Evolutionary conservation across 768 basidiomycete genomes (phyloP).

Genomic region (Mycena kentingensis): DNA sequence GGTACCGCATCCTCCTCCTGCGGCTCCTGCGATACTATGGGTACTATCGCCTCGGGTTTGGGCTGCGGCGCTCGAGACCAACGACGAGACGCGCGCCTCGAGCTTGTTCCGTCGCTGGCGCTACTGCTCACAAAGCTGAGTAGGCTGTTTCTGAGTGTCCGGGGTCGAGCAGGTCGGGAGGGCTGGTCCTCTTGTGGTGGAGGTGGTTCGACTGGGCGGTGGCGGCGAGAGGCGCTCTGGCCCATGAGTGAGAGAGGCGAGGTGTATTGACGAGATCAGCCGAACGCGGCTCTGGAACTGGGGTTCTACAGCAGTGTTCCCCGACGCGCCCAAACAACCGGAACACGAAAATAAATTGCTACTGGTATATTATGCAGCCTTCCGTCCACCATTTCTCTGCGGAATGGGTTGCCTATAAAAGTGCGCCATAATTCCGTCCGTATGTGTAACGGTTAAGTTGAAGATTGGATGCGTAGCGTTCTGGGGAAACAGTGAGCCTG

Average conservation of each 20-base stretch:
- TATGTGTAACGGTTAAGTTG: conserved; percentile 70
- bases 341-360: too few species aligned
- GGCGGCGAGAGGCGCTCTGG: neutral
- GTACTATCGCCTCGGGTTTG: neutral
- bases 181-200: neutral
- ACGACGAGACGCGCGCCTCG: neutral
- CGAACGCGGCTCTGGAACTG: neutral
- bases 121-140: neutral
- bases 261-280: neutral
- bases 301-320: neutral
- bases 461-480: conserved; percentile 84
- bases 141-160: neutral
- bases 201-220: neutral
- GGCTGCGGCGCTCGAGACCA: neutral
- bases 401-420: conserved; percentile 69
- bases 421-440: conserved; percentile 65
- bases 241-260: neutral
- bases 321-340: too few species aligned
- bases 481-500: conserved; percentile 37
- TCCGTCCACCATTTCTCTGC: conserved; percentile 1
- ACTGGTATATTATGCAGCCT: neutral
- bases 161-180: neutral
- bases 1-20: neutral
- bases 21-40: too few species aligned
- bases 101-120: neutral